These are phyloP conservation scores for Aspergillus bombycis DNA, from an alignment of 2,329 filamentous ascomycete species.

Conservation along the genomic window DNA sequence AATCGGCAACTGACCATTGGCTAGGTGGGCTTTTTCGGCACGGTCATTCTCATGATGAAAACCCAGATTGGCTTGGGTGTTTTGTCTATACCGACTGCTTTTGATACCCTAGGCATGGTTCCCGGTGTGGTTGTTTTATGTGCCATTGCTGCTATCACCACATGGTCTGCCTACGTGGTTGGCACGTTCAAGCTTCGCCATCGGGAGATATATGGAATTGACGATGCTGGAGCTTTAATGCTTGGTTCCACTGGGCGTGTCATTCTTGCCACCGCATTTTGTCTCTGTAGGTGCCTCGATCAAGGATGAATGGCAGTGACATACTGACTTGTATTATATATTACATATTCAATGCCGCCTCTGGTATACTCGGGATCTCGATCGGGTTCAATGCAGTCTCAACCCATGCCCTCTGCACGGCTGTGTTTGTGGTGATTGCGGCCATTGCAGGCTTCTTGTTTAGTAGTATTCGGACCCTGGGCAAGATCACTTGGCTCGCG, in stretches of 20 bases:
- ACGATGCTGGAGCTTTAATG: background rate
- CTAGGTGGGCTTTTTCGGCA: conserved; percentile 49
- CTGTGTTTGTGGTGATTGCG: conserved; percentile 25
- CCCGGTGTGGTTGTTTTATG: background rate
- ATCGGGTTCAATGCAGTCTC: conserved; percentile 46
- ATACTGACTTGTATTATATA: conserved; percentile 5
- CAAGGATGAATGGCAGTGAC: no score
- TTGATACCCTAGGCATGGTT: background rate
- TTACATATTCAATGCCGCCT: conserved; percentile 44
- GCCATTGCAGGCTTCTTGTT: conserved; percentile 25
- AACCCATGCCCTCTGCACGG: conserved; percentile 34
- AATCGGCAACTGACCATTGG: background rate
- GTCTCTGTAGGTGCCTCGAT: conserved; percentile 10
- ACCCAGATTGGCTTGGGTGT: background rate
- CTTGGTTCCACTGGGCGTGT: background rate
- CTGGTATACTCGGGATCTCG: conserved; percentile 46
- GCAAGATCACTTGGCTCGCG: conserved; percentile 37
- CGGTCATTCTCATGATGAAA: conserved; percentile 43
- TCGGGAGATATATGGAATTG: background rate
- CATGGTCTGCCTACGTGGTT: background rate
- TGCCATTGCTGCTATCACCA: background rate
- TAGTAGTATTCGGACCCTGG: conserved; percentile 38
- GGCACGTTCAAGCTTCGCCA: background rate
- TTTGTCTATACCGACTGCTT: background rate
- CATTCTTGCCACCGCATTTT: background rate